phyloP scores from a whole-genome alignment of 2,329 filamentous ascomycete genomes.

The Aspergillus viridinutans region DNA sequence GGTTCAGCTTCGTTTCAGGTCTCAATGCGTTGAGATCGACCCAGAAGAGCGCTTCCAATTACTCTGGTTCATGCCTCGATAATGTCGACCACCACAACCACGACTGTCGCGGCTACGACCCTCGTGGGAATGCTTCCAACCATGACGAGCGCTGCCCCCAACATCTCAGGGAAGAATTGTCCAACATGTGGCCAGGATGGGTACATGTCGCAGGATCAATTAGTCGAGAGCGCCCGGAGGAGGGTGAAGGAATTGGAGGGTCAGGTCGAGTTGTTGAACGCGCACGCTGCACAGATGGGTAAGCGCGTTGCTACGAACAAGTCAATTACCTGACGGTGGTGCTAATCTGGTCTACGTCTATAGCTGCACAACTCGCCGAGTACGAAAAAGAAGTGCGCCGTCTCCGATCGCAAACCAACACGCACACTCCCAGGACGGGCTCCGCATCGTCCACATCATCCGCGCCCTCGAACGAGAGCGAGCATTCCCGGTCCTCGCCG shows the following conservation, averaged over 20 bases:
- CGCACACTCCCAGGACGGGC: slow-evolving; percentile 20
- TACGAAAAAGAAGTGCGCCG: slow-evolving; percentile 60
- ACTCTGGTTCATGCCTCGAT: not conserved
- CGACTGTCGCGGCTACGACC: slow-evolving; percentile 25
- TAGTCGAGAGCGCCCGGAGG: slow-evolving; percentile 32
- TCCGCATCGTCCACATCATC: slow-evolving; percentile 26
- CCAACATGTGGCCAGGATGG: slow-evolving; percentile 38
- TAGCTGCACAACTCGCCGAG: slow-evolving; percentile 56
- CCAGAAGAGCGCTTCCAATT: too few species aligned
- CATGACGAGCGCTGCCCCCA: slow-evolving; percentile 23
- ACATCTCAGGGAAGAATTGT: slow-evolving; percentile 26
- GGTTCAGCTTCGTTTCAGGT: not conserved
- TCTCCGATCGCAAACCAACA: slow-evolving; percentile 36
- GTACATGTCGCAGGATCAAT: slow-evolving; percentile 18
- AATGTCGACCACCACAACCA: slow-evolving; percentile 24
- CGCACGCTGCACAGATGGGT: slow-evolving; percentile 53
- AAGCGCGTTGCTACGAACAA: slow-evolving; percentile 17
- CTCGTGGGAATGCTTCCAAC: slow-evolving; percentile 28
- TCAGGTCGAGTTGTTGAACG: slow-evolving; percentile 50
- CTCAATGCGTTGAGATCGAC: not conserved
- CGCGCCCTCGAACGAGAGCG: slow-evolving; percentile 19
- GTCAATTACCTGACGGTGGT: not conserved
- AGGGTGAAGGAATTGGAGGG: slow-evolving; percentile 51
- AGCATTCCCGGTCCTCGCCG: slow-evolving; percentile 27
- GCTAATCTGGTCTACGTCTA: not conserved